Percentiles rank a stretch among this genome's conserved stretches.
Evolutionary conservation across 495 filamentous ascomycete genomes (phyloP).

Genomic region (Ramalina intermedia): DNA sequence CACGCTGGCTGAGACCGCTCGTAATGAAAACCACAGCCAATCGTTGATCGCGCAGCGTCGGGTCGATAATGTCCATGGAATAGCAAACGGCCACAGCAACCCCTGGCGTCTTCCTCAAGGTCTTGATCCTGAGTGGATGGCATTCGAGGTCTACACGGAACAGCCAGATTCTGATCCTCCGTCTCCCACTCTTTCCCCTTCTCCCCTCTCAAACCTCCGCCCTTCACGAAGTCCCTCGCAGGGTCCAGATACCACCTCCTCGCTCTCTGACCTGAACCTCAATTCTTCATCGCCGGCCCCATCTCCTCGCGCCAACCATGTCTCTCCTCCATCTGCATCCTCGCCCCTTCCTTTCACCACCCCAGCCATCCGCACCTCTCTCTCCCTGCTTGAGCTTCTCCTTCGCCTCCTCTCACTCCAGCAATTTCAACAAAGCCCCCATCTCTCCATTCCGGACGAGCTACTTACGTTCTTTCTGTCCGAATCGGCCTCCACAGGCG

Average conservation of each 20-base stretch:
- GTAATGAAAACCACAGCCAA: slow-evolving; percentile 18
- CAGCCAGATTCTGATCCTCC: slow-evolving; percentile 45
- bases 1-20: too few species aligned
- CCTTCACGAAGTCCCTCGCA: slow-evolving; percentile 17
- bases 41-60: too few species aligned
- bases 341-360: slow-evolving; percentile 18
- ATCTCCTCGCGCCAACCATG: slow-evolving; percentile 23
- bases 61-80: background rate
- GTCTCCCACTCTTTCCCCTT: slow-evolving; percentile 32
- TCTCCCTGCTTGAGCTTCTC: slow-evolving; percentile 88
- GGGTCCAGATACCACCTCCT: slow-evolving; percentile 28
- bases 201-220: background rate
- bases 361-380: slow-evolving; percentile 53
- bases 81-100: slow-evolving; percentile 9
- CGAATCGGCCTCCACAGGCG: slow-evolving; percentile 58
- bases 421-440: slow-evolving; percentile 88
- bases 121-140: slow-evolving; percentile 90
- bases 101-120: slow-evolving; percentile 59
- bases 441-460: slow-evolving; percentile 89
- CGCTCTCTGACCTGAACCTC: slow-evolving; percentile 21
- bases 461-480: slow-evolving; percentile 87
- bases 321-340: slow-evolving; percentile 9
- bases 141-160: slow-evolving; percentile 74
- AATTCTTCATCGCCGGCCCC: slow-evolving; percentile 18
- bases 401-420: slow-evolving; percentile 87